These are phyloP conservation scores for Leishmania aethiopica DNA, from an alignment of 208 protist genomes.

Conservation along the genomic window DNA sequence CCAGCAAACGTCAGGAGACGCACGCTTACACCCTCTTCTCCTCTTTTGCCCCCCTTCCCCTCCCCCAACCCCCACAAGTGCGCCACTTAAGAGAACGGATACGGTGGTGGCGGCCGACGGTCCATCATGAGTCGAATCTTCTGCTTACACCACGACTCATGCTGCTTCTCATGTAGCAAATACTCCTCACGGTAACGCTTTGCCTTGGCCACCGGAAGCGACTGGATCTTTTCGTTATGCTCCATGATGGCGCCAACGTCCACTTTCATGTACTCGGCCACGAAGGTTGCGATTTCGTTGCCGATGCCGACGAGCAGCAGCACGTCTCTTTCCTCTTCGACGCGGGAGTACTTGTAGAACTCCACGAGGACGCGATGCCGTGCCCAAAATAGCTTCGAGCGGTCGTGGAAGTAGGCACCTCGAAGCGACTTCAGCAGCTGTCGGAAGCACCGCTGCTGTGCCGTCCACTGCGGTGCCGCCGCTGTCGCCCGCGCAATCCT, in stretches of 20 bases:
- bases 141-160: conserved; percentile 92
- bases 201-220: conserved; percentile 68
- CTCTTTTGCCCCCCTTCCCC: not conserved
- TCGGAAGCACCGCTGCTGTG: conserved; percentile 78
- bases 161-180: conserved; percentile 82
- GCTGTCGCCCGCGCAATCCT: not conserved
- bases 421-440: conserved; percentile 75
- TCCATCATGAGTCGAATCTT: conserved; percentile 79
- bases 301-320: conserved; percentile 61
- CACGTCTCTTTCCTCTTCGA: conserved; percentile 51
- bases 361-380: conserved; percentile 87
- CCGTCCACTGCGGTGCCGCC: conserved; percentile 42
- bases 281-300: conserved; percentile 72
- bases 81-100: conserved; percentile 67
- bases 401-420: conserved; percentile 83
- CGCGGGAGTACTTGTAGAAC: conserved; percentile 86
- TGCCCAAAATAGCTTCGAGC: conserved; percentile 88
- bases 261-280: conserved; percentile 82
- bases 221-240: conserved; percentile 84
- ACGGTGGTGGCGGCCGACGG: conserved; percentile 79
- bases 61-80: not conserved
- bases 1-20: not conserved
- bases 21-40: not conserved
- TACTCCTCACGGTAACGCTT: conserved; percentile 83
- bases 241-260: conserved; percentile 80